Evolutionary conservation across 257 asterid genomes (phyloP).

Genomic region (Fraxinus cuspidata): DNA sequence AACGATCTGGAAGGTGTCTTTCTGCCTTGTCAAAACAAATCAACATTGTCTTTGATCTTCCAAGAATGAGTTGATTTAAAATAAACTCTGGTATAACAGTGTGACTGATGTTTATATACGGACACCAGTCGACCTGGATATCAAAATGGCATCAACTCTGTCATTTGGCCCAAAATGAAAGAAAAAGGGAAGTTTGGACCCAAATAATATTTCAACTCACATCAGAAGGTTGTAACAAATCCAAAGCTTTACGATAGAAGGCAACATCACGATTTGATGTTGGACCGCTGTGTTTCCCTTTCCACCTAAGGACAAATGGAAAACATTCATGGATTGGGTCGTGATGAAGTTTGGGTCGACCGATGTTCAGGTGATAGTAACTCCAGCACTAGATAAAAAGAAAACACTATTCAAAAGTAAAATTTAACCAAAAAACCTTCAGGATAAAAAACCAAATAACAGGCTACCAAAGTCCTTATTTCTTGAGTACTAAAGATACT

Average conservation of each 20-base stretch:
- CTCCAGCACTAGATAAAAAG: slow-evolving; percentile 90
- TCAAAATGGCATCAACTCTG: slow-evolving; percentile 16
- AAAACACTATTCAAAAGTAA: slow-evolving; percentile 22
- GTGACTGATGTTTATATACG: slow-evolving; percentile 81
- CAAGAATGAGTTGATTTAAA: slow-evolving; percentile 75
- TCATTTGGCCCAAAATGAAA: slow-evolving; percentile 1
- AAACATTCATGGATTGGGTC: slow-evolving; percentile 95
- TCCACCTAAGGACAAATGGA: slow-evolving; percentile 97
- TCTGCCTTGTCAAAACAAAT: slow-evolving; percentile 97
- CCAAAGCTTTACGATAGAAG: slow-evolving; percentile 84
- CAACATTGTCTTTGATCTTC: slow-evolving; percentile 93
- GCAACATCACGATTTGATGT: slow-evolving; percentile 93
- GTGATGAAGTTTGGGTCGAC: slow-evolving; percentile 89
- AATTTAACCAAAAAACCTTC: background rate
- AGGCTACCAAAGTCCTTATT: background rate
- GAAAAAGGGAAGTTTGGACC: slow-evolving; percentile 1
- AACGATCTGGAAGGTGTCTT: slow-evolving; percentile 95
- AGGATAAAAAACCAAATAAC: slow-evolving; percentile 5
- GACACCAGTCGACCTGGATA: slow-evolving; percentile 90
- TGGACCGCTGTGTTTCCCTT: slow-evolving; percentile 95
- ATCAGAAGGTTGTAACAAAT: slow-evolving; percentile 52
- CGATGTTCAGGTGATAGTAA: slow-evolving; percentile 86
- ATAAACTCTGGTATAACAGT: slow-evolving; percentile 77
- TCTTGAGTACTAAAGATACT: background rate
- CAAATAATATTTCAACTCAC: slow-evolving; percentile 39